These are phyloP conservation scores for Hypericum androsaemum DNA, from an alignment of 345 rosid species.

Conservation along the genomic window DNA sequence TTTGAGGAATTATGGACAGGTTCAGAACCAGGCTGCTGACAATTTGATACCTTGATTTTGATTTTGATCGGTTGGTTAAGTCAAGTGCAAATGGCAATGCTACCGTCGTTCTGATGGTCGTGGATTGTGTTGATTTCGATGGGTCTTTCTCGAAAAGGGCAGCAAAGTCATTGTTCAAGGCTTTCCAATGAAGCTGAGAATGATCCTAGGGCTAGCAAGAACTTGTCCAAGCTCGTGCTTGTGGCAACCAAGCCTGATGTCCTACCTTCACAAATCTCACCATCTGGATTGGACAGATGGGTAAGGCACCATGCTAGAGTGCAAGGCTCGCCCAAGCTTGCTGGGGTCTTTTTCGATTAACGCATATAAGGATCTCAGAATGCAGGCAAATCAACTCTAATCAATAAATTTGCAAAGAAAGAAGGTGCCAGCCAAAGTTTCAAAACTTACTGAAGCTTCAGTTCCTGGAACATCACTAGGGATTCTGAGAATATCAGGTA, in stretches of 20 bases:
- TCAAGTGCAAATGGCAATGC: constrained; percentile 52
- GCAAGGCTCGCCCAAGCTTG: constrained; percentile 79
- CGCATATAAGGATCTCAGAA: constrained; percentile 81
- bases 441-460: constrained; percentile 87
- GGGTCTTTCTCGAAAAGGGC: constrained; percentile 88
- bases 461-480: constrained; percentile 96
- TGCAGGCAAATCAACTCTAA: constrained; percentile 79
- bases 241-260: constrained; percentile 89
- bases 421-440: constrained; percentile 56
- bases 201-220: constrained; percentile 46
- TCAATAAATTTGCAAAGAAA: constrained; percentile 71
- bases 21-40: constrained; percentile 68
- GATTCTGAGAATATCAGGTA: constrained; percentile 69
- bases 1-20: constrained; percentile 84
- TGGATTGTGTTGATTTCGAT: constrained; percentile 89
- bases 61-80: constrained; percentile 72
- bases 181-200: constrained; percentile 48
- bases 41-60: constrained; percentile 87
- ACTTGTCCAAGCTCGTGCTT: constrained; percentile 73
- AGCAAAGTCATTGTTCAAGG: constrained; percentile 55
- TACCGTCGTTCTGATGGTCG: constrained; percentile 72
- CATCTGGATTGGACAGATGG: constrained; percentile 81
- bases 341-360: constrained; percentile 77
- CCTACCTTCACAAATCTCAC: constrained; percentile 79
- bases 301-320: constrained; percentile 84